Evolutionary conservation across 805 yeast species (phyloP).

Genomic region (Vanderwaltozyma verrucispora): DNA sequence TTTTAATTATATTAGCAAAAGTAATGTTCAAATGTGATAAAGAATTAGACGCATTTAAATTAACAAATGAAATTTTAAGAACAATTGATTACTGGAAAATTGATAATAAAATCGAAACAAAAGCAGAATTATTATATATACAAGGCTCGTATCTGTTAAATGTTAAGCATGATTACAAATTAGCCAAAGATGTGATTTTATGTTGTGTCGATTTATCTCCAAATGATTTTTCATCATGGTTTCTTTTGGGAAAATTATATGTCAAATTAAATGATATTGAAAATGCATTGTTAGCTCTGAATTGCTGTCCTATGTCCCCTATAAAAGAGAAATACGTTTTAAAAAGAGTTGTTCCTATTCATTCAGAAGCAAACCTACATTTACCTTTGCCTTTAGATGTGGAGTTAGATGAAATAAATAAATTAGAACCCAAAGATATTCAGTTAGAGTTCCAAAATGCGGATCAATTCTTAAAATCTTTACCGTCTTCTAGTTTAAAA

Average conservation of each 20-base stretch:
- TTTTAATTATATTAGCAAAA: constrained; percentile 19
- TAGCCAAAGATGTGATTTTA: constrained; percentile 13
- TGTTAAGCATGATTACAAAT: constrained; percentile 10
- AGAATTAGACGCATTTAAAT: constrained; percentile 25
- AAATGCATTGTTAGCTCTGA: constrained; percentile 56
- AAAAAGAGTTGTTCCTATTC: constrained; percentile 42
- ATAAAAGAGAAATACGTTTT: constrained; percentile 53
- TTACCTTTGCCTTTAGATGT: constrained; percentile 67
- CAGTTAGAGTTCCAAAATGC: constrained; percentile 49
- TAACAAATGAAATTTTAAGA: constrained; percentile 16
- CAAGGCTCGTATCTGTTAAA: constrained; percentile 16
- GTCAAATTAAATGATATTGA: constrained; percentile 53
- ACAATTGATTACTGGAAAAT: constrained; percentile 1
- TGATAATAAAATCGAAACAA: constrained; percentile 5
- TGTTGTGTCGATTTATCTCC: constrained; percentile 52
- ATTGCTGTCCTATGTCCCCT: constrained; percentile 65
- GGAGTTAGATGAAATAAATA: constrained; percentile 51
- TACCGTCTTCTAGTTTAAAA: constrained; percentile 58
- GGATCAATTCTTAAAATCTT: constrained; percentile 45
- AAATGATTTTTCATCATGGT: constrained; percentile 64
- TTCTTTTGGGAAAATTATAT: constrained; percentile 48
- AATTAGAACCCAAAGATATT: constrained; percentile 50
- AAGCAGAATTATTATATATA: constrained; percentile 15
- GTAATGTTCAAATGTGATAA: constrained; percentile 21
- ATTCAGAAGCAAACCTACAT: constrained; percentile 34